A percentile compares a stretch with the other conserved stretches of the same genome.
phyloP scores from a whole-genome alignment of 495 filamentous ascomycete genomes.

The Aspergillus bridgeri region DNA sequence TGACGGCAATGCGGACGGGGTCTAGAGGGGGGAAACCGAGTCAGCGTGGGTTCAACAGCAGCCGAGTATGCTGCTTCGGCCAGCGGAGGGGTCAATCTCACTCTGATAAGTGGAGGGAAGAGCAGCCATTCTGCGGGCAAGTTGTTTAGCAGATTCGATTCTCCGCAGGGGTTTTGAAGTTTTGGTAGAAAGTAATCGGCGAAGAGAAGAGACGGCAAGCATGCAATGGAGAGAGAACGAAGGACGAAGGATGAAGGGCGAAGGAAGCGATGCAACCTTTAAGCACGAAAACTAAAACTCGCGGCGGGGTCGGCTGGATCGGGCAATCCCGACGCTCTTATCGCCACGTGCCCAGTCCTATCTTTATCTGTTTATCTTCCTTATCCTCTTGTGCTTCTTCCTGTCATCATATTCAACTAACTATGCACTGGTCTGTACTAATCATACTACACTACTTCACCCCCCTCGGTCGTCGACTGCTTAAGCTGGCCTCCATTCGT shows the following conservation, averaged over 20 bases:
- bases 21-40: slow-evolving; percentile 42
- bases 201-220: slow-evolving; percentile 16
- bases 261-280: no score
- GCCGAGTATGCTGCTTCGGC: background rate
- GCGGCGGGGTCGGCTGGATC: slow-evolving; percentile 7
- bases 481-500: slow-evolving; percentile 39
- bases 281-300: background rate
- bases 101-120: slow-evolving; percentile 56
- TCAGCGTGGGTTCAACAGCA: background rate
- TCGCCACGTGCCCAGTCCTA: background rate
- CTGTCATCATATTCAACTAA: no score
- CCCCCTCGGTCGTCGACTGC: no score
- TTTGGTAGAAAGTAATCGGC: slow-evolving; percentile 26
- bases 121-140: slow-evolving; percentile 49
- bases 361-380: background rate
- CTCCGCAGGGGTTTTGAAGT: slow-evolving; percentile 28
- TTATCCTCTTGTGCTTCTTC: background rate
- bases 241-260: background rate
- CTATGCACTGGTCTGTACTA: no score
- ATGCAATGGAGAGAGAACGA: slow-evolving; percentile 11
- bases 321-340: background rate
- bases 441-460: no score
- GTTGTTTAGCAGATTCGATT: slow-evolving; percentile 35
- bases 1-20: slow-evolving; percentile 86
- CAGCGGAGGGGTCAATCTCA: slow-evolving; percentile 21